Conservation (phyloP, 2,329 filamentous ascomycete genomes). For the Cladophialophora carrionii region DNA sequence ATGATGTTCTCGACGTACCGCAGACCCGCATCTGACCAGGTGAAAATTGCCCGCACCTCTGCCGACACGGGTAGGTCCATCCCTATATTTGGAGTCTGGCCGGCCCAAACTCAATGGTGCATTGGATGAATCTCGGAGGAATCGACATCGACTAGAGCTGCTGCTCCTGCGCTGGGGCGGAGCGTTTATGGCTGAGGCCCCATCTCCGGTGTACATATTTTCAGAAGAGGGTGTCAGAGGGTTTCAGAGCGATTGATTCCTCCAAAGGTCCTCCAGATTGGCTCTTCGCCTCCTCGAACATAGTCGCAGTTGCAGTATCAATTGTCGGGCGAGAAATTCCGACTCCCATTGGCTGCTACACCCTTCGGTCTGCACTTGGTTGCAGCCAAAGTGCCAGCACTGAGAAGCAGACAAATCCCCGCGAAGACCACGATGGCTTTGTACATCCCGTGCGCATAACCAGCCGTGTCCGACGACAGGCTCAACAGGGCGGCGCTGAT, state of each 20-base stretch:
- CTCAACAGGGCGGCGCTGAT: constrained; percentile 34
- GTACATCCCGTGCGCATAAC: constrained; percentile 31
- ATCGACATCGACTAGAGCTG: neutral
- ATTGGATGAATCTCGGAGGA: neutral
- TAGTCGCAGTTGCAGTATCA: neutral
- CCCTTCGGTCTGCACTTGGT: neutral
- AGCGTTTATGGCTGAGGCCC: neutral
- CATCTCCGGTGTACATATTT: neutral
- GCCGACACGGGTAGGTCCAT: neutral
- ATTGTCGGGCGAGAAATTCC: neutral
- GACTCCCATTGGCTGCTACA: neutral
- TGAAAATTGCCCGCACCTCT: neutral
- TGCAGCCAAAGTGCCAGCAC: constrained; percentile 18
- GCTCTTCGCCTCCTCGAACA: neutral
- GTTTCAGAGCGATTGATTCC: neutral
- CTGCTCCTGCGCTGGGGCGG: neutral
- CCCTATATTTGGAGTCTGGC: neutral
- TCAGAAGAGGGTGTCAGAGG: too few relatives aligned
- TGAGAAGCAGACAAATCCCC: constrained; percentile 35
- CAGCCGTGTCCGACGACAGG: neutral
- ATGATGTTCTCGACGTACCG: neutral
- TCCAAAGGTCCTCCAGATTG: neutral
- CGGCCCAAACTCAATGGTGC: neutral
- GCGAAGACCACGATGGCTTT: constrained; percentile 35
- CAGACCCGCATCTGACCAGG: neutral